Evolutionary conservation across 345 rosid species (phyloP), one percentile per base, ranked within the genome.

Genomic region (Heritiera fomes): DNA sequence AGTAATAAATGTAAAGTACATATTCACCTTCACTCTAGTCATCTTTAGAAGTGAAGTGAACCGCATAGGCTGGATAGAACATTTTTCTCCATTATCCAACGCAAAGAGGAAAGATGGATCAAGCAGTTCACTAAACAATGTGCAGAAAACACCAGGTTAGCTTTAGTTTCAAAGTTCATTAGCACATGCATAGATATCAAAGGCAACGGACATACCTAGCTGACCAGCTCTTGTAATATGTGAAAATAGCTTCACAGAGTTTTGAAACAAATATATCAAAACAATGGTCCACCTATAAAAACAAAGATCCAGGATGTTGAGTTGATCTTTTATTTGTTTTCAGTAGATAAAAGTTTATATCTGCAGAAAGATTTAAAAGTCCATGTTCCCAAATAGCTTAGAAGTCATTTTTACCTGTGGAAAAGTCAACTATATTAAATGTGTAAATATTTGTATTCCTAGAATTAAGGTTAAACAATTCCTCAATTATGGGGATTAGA

Each of bases 41-140:
- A 90, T 91, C 86, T 91, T 90, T 82, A 94, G 83, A 80, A 96
- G 87, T 80, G 97, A 89, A 73, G 87, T 85, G 73, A 96, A 90
- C 82, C 97, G 92, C 97, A 92, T 88, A 62, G 98, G 97, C 87
- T 91, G 99, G 82, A 94, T 83, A 55, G 88, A 88, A 82, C 88
- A 91, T 83, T 86, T 96, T 82, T 92, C 98, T 82, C 97, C 95
- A 88, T 89, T 88, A 86, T 96, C 99, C 92, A 88, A 83, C 78
- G 97, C 91, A 86, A 94, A 96, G 76, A 96, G 94, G 86, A 96
- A 96, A 63, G 99, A 92, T 76, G 99, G 95, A 90, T 94, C 99
- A 79, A 96, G 98, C 78, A 96, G 87, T 83, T 94, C 94, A 71
- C 99, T 96, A 75, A 82, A 82, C 59, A 84, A 79, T 84, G 83